phyloP scores from a whole-genome alignment of 2,329 filamentous ascomycete species.

The Penicillium sp. region DNA sequence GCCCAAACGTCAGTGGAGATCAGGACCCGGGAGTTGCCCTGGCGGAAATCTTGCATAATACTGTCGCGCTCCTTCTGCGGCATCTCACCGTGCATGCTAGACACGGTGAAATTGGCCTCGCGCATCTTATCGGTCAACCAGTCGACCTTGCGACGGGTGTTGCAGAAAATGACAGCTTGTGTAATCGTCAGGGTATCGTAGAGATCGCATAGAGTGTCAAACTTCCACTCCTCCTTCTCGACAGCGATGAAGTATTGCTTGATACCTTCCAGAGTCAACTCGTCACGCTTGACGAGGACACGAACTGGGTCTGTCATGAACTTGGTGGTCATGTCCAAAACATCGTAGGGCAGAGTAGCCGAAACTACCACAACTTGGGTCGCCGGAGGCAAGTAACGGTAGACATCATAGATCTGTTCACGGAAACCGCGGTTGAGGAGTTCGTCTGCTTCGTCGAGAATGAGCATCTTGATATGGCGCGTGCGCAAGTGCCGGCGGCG shows the following conservation, averaged over 20 bases:
- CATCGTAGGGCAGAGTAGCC: constrained; percentile 98
- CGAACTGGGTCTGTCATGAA: constrained; percentile 99
- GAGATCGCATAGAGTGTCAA: constrained; percentile 96
- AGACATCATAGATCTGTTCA: constrained; percentile 99
- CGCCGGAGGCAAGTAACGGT: constrained; percentile 95
- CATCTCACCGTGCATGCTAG: constrained; percentile 99
- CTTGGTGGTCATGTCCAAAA: constrained; percentile 98
- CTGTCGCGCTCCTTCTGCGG: constrained; percentile 95
- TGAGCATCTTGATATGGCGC: constrained; percentile 99
- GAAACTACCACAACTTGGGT: constrained; percentile 98
- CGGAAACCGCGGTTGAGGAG: constrained; percentile 98
- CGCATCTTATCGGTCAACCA: constrained; percentile 99
- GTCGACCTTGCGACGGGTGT: constrained; percentile 99
- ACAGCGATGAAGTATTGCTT: constrained; percentile 99
- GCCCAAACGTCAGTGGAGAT: constrained; percentile 97
- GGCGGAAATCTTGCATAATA: constrained; percentile 99
- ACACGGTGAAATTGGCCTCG: constrained; percentile 97
- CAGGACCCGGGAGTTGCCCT: constrained; percentile 95
- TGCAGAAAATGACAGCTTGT: constrained; percentile 99
- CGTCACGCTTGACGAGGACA: constrained; percentile 99
- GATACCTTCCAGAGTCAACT: constrained; percentile 99
- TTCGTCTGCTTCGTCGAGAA: constrained; percentile 98
- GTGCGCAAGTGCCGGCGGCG: constrained; percentile 96
- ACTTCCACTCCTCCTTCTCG: constrained; percentile 99
- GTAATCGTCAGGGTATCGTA: constrained; percentile 99